Percentiles rank a stretch among this genome's conserved stretches.
phyloP scores from a whole-genome alignment of 1,284 basidiomycete genomes.

The Melampsora medusae region DNA sequence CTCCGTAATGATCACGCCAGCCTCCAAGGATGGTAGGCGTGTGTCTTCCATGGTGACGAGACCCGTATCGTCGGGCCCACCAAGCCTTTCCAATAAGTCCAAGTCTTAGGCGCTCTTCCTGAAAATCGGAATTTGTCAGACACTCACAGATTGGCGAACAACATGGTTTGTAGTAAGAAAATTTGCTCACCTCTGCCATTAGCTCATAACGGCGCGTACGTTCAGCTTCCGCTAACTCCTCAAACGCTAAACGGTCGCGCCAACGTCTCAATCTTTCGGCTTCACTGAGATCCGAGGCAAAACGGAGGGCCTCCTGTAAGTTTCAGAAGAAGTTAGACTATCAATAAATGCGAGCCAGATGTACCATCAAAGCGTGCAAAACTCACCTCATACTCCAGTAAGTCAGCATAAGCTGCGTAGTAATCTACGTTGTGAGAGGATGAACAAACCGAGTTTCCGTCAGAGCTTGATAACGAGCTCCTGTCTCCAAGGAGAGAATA shows the following conservation, averaged over 20 bases:
- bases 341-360: background rate
- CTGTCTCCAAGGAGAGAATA: background rate
- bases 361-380: background rate
- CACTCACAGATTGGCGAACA: background rate
- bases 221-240: slow-evolving; percentile 42
- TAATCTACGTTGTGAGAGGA: slow-evolving; percentile 25
- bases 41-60: slow-evolving; percentile 32
- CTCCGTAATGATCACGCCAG: slow-evolving; percentile 38
- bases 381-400: slow-evolving; percentile 41
- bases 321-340: too few relatives aligned
- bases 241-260: slow-evolving; percentile 41
- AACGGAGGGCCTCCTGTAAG: slow-evolving; percentile 34
- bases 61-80: slow-evolving; percentile 41
- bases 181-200: slow-evolving; percentile 40
- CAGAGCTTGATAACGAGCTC: too few relatives aligned
- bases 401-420: slow-evolving; percentile 44
- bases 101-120: slow-evolving; percentile 44
- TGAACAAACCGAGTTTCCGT: too few relatives aligned
- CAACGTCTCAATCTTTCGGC: slow-evolving; percentile 37
- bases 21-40: slow-evolving; percentile 15
- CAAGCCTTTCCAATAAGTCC: slow-evolving; percentile 41
- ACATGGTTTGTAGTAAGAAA: background rate
- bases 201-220: slow-evolving; percentile 31
- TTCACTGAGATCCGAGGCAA: slow-evolving; percentile 38
- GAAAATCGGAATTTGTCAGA: background rate